Conservation (phyloP, 2,329 filamentous ascomycete genomes). For the Arthroderma sp. region DNA sequence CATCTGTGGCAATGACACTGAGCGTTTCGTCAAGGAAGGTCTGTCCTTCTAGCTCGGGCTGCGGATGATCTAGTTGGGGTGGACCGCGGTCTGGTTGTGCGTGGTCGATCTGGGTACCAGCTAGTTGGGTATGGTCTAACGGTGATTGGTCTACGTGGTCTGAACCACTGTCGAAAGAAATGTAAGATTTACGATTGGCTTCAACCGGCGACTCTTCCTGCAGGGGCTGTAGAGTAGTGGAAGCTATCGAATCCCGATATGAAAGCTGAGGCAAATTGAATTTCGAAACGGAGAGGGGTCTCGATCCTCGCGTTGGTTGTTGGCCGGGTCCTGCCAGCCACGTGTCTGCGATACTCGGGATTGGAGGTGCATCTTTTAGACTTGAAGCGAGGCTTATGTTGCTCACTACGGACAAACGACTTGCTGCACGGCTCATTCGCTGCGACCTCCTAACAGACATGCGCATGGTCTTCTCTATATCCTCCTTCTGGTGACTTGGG, state of each 20-base stretch:
- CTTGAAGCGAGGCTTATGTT: constrained; percentile 88
- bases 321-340: constrained; percentile 54
- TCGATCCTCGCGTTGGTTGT: constrained; percentile 37
- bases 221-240: constrained; percentile 74
- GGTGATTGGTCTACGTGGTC: constrained; percentile 35
- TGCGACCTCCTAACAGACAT: constrained; percentile 84
- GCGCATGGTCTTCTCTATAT: constrained; percentile 89
- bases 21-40: constrained; percentile 80
- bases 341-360: constrained; percentile 87
- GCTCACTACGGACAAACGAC: constrained; percentile 83
- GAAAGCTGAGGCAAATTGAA: constrained; percentile 46
- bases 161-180: constrained; percentile 50
- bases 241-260: constrained; percentile 78
- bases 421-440: constrained; percentile 82
- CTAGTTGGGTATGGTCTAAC: constrained; percentile 11
- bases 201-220: constrained; percentile 82
- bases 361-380: constrained; percentile 80
- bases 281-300: constrained; percentile 48
- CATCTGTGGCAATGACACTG: constrained; percentile 49
- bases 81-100: constrained; percentile 20
- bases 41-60: constrained; percentile 60
- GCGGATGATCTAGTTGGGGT: constrained; percentile 13
- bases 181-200: constrained; percentile 86
- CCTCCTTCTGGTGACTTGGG: constrained; percentile 82
- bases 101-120: constrained; percentile 34